These are phyloP conservation scores for Daldinia sp. DNA, from an alignment of 2,329 filamentous ascomycete species.

Conservation along the genomic window DNA sequence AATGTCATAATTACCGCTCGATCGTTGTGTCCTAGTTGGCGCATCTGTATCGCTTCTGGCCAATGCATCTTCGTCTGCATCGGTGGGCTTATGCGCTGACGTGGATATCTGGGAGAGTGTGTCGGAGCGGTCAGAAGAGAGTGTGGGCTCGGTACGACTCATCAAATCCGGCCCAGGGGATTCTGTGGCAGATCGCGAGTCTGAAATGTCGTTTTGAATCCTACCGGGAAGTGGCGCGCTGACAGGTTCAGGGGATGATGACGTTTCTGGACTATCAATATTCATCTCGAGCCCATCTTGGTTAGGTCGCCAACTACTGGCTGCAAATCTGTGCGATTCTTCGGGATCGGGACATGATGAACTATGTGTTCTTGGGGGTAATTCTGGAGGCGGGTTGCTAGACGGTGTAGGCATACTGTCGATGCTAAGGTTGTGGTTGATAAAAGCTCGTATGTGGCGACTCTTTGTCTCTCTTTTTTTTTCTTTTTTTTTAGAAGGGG, in stretches of 20 bases:
- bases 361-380: conserved; percentile 44
- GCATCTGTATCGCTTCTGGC: conserved; percentile 21
- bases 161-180: conserved; percentile 42
- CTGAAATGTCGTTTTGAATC: conserved; percentile 28
- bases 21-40: conserved; percentile 12
- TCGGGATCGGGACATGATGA: conserved; percentile 48
- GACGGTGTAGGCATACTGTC: conserved; percentile 46
- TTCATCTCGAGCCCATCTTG: conserved; percentile 44
- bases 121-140: conserved; percentile 31
- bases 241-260: conserved; percentile 39
- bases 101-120: conserved; percentile 26
- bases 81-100: conserved; percentile 37
- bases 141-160: conserved; percentile 32
- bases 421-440: conserved; percentile 14
- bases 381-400: conserved; percentile 41
- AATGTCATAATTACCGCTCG: conserved; percentile 29
- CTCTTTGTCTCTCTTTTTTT: conserved; percentile 7
- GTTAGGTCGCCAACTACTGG: conserved; percentile 40
- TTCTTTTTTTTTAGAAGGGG: too few relatives aligned
- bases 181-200: conserved; percentile 41
- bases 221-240: conserved; percentile 32
- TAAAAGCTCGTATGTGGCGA: background rate
- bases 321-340: conserved; percentile 37
- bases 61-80: conserved; percentile 34
- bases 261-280: conserved; percentile 38